Base-by-base conservation (phyloP, 345 rosid genomes). In the Bretschneidera sinensis region DNA sequence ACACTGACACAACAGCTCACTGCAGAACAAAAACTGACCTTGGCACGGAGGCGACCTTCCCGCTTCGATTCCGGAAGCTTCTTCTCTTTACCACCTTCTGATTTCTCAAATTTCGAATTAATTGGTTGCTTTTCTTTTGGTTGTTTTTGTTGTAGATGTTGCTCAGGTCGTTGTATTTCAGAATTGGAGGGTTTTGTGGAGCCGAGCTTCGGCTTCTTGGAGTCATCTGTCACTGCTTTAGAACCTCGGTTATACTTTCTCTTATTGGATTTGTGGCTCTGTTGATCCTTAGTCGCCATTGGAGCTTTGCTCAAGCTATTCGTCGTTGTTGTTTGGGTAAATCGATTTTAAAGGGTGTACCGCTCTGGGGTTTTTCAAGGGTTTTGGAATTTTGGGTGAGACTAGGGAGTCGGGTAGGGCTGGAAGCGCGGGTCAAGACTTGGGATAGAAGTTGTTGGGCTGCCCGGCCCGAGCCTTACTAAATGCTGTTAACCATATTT, bases 251-350 rank as follows among this genome's bases (percentile, higher is more conserved):
- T 61, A 49, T 65, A 49, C 74, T 71, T 79, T 43, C 84, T 75
- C 71, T 77, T 79, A 1, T 48, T 48, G 20, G 51, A 48, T 19
- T 57, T 72, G 51, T 54, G 70, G 62, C 63, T 49, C 17, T 60
- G 63, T 5, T 67, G 69, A 34, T 70, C 70, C 71, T 76, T 78
- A 25, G 74, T 66, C 68, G 80, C 81, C 86, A 82, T 82, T 60
- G 73, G 18, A 61, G 57, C 23, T 65, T 48, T 20, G 71, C 49
- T 31, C 61, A 21, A 67, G 53, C 16, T 39, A 5, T 14, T 39
- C 45, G 16, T 39, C 45, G 1, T 13, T 39, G 16, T 1, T 39
- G 1, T 39, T 13, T 39, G 45, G 4, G 33, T 14, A 5, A 4
- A 1, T 39, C 14, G 6, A 17, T 13, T 19, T 48, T 2, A 48